These are phyloP conservation scores for Dispira parvispora DNA, from an alignment of 192 early-diverging fungal species.

Conservation along the genomic window DNA sequence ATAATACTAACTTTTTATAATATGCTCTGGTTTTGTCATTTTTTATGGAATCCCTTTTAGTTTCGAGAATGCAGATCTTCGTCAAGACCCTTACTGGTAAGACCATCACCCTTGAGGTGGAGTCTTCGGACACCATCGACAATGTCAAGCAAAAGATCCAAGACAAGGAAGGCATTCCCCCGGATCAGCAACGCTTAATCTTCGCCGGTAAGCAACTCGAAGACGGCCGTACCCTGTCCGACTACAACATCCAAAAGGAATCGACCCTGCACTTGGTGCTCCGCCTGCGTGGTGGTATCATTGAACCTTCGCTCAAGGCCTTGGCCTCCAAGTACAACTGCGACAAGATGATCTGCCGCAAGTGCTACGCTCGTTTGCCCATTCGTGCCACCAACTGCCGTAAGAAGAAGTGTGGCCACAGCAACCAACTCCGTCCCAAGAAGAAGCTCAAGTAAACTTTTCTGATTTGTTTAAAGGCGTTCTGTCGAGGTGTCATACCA, in stretches of 20 bases:
- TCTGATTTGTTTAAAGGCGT: too few species aligned
- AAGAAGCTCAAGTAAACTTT: slow-evolving; percentile 84
- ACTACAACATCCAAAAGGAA: slow-evolving; percentile 99
- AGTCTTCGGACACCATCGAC: slow-evolving; percentile 83
- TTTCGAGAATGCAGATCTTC: slow-evolving; percentile 56
- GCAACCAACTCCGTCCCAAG: slow-evolving; percentile 98
- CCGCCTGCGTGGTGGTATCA: slow-evolving; percentile 92
- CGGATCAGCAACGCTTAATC: slow-evolving; percentile 98
- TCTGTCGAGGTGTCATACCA: slow-evolving; percentile 78
- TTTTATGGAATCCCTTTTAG: too few species aligned
- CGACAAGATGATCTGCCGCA: slow-evolving; percentile 99
- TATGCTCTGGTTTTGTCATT: too few species aligned
- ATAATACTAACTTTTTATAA: too few species aligned
- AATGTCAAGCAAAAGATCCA: slow-evolving; percentile 93
- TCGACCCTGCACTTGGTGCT: slow-evolving; percentile 94
- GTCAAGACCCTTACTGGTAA: slow-evolving; percentile 78
- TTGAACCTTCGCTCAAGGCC: slow-evolving; percentile 96
- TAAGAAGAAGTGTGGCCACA: slow-evolving; percentile 99
- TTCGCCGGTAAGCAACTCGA: slow-evolving; percentile 99
- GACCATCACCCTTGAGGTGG: slow-evolving; percentile 79
- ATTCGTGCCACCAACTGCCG: slow-evolving; percentile 99
- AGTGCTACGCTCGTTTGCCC: slow-evolving; percentile 99
- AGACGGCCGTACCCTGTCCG: slow-evolving; percentile 91
- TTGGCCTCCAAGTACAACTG: slow-evolving; percentile 99
- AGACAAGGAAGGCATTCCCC: slow-evolving; percentile 97